These are phyloP conservation scores for Symbiodinium pilosum DNA, from an alignment of 73 alveolate species.

Conservation along the genomic window DNA sequence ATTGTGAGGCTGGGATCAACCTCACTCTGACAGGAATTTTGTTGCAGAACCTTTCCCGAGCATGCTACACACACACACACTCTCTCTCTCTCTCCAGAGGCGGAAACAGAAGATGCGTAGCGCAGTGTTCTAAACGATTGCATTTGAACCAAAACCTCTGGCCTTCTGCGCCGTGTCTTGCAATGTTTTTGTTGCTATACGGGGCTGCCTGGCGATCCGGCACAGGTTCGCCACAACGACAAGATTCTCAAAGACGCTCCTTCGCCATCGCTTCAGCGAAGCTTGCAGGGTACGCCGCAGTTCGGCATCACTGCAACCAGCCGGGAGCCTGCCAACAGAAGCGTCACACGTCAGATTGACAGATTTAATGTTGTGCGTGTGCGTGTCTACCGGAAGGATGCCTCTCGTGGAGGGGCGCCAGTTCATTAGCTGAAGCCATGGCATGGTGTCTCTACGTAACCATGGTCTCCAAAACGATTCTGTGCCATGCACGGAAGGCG, in stretches of 20 bases:
- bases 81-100: no score
- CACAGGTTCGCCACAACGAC: background rate
- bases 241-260: background rate
- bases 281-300: background rate
- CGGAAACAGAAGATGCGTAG: no score
- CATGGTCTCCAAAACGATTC: background rate
- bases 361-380: no score
- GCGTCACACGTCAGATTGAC: no score
- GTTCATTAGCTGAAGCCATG: background rate
- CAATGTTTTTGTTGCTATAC: background rate
- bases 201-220: constrained; percentile 12
- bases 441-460: no score
- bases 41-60: background rate
- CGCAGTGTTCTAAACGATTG: no score
- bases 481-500: no score
- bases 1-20: background rate
- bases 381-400: no score
- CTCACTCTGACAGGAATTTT: background rate
- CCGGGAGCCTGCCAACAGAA: background rate
- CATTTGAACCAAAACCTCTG: background rate
- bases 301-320: constrained; percentile 10
- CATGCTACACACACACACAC: no score
- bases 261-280: background rate
- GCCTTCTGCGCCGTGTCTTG: background rate
- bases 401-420: background rate